These are phyloP conservation scores for Phyllosticta paracitricarpa DNA, from an alignment of 2,329 filamentous ascomycete genomes.

Conservation along the genomic window DNA sequence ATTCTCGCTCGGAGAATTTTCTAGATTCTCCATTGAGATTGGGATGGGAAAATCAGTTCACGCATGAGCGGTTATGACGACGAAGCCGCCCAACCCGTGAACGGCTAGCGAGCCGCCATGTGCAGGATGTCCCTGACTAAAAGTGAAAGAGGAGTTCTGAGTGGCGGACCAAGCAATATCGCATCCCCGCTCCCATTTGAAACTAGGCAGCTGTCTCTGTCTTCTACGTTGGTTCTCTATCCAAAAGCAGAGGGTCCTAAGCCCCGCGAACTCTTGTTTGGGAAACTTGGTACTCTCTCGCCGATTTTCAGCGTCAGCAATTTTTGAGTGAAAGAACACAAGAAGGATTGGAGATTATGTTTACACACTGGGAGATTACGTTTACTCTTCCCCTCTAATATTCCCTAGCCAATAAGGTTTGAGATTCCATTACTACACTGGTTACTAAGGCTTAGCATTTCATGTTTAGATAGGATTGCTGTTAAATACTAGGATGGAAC, in stretches of 20 bases:
- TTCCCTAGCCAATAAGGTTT: too few relatives aligned
- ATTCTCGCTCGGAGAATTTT: not conserved
- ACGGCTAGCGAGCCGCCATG: not conserved
- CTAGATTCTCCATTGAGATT: not conserved
- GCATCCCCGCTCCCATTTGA: not conserved
- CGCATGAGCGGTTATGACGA: not conserved
- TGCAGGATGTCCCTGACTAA: not conserved
- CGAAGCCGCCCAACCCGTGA: not conserved
- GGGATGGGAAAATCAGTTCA: not conserved
- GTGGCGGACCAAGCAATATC: not conserved
- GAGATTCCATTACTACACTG: too few relatives aligned
- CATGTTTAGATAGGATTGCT: too few relatives aligned
- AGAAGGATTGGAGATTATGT: too few relatives aligned
- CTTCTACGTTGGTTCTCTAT: not conserved
- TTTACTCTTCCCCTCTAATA: too few relatives aligned
- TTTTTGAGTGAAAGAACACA: too few relatives aligned
- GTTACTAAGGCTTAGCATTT: too few relatives aligned
- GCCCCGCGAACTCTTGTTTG: not conserved
- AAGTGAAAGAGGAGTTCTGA: not conserved
- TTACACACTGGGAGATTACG: too few relatives aligned
- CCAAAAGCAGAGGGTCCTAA: not conserved
- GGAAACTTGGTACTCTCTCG: not conserved
- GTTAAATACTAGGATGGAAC: too few relatives aligned
- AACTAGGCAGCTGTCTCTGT: not conserved
- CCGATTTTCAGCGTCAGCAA: too few relatives aligned